These are phyloP conservation scores for Taphrina communis DNA, from an alignment of 1,139 yeast genomes.

Conservation along the genomic window DNA sequence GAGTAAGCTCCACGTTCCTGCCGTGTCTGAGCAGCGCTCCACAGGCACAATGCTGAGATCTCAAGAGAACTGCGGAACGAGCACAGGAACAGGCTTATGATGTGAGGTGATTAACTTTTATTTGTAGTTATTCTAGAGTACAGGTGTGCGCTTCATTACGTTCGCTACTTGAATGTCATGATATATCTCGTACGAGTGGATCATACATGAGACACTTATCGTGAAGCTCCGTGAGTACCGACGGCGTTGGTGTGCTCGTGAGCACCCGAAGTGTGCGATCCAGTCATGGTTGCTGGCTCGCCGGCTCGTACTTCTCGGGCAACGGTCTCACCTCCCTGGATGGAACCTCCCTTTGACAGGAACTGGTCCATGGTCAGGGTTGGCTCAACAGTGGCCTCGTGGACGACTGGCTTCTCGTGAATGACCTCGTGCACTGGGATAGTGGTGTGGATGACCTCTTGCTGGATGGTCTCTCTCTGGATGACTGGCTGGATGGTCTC, in stretches of 20 bases:
- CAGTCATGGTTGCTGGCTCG: constrained; percentile 39
- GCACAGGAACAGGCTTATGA: neutral
- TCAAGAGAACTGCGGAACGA: too few relatives aligned
- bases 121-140: constrained; percentile 21
- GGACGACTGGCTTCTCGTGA: constrained; percentile 41
- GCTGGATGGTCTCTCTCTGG: constrained; percentile 40
- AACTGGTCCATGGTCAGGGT: constrained; percentile 38
- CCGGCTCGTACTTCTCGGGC: constrained; percentile 39
- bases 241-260: constrained; percentile 38
- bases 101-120: constrained; percentile 14
- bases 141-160: constrained; percentile 18
- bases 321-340: constrained; percentile 39
- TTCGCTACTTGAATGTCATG: neutral
- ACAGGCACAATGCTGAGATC: too few relatives aligned
- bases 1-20: too few relatives aligned
- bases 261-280: constrained; percentile 33
- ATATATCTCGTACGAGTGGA: neutral
- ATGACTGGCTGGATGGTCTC: constrained; percentile 42
- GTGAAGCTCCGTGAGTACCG: constrained; percentile 33
- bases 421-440: constrained; percentile 40
- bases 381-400: constrained; percentile 41
- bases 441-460: constrained; percentile 40
- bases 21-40: too few relatives aligned
- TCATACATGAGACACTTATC: neutral
- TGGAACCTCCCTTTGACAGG: constrained; percentile 35